phyloP scores from a whole-genome alignment of 768 basidiomycete genomes.

The Baorangia bicolor region DNA sequence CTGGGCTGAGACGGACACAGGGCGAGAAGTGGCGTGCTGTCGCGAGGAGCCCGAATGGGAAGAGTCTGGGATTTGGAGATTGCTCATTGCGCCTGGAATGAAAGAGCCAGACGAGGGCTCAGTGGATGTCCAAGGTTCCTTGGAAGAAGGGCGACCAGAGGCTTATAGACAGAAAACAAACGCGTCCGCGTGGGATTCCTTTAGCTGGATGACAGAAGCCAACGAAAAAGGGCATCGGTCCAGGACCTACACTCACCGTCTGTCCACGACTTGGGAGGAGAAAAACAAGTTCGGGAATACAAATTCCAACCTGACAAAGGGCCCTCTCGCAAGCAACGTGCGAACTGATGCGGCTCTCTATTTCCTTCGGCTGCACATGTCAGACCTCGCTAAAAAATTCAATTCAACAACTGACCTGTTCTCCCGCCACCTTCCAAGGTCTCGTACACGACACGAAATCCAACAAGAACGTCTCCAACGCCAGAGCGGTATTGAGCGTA shows the following conservation, averaged over 20 bases:
- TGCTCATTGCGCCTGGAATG: slow-evolving; percentile 25
- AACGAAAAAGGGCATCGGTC: slow-evolving; percentile 11
- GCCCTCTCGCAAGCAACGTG: slow-evolving; percentile 23
- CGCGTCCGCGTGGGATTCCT: slow-evolving; percentile 17
- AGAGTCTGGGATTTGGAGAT: slow-evolving; percentile 45
- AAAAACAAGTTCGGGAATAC: slow-evolving; percentile 10
- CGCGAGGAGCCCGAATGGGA: slow-evolving; percentile 47
- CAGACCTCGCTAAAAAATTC: background rate
- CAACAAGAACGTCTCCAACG: background rate
- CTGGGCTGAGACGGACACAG: slow-evolving; percentile 58
- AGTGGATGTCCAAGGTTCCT: background rate
- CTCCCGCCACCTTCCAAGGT: background rate
- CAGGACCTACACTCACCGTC: slow-evolving; percentile 15
- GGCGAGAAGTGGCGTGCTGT: slow-evolving; percentile 42
- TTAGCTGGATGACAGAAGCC: slow-evolving; percentile 16
- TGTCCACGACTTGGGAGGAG: slow-evolving; percentile 13
- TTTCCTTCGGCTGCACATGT: slow-evolving; percentile 11
- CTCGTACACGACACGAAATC: background rate
- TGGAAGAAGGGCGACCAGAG: slow-evolving; percentile 5
- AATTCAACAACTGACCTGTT: slow-evolving; percentile 7
- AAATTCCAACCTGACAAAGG: slow-evolving; percentile 21
- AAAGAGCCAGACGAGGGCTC: background rate
- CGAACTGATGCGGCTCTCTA: slow-evolving; percentile 26
- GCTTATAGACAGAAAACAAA: slow-evolving; percentile 23
- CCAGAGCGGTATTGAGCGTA: background rate